These are phyloP conservation scores for Thraustotheca clavata DNA, from an alignment of 352 stramenopile genomes.

Conservation along the genomic window DNA sequence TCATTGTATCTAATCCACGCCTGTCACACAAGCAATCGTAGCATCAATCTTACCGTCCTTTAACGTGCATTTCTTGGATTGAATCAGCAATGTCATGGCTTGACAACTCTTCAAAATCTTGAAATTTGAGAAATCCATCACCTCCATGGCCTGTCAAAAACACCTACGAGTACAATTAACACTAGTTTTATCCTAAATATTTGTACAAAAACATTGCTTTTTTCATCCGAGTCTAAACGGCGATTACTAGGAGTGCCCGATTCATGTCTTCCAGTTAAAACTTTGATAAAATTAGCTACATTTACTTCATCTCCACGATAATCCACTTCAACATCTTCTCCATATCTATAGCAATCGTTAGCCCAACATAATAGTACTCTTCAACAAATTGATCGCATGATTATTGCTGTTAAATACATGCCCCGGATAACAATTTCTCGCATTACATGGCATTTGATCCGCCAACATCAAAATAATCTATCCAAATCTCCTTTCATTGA, in stretches of 20 bases:
- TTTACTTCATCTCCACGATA: slow-evolving; percentile 95
- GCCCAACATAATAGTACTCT: not conserved
- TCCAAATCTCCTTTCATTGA: not conserved
- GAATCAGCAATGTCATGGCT: slow-evolving; percentile 89
- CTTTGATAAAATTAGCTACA: slow-evolving; percentile 94
- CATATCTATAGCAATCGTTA: slow-evolving; percentile 35
- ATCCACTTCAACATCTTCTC: slow-evolving; percentile 90
- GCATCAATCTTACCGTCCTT: slow-evolving; percentile 53
- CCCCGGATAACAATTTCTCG: slow-evolving; percentile 84
- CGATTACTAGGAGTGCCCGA: slow-evolving; percentile 83
- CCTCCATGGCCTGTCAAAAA: slow-evolving; percentile 94
- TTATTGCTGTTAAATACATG: slow-evolving; percentile 86
- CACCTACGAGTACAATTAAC: slow-evolving; percentile 31
- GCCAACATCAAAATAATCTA: slow-evolving; percentile 95
- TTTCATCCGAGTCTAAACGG: slow-evolving; percentile 81
- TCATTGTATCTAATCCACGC: slow-evolving; percentile 78
- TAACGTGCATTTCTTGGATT: slow-evolving; percentile 92
- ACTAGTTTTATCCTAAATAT: no score
- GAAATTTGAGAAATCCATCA: slow-evolving; percentile 98
- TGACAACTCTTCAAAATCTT: slow-evolving; percentile 96
- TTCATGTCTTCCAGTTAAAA: slow-evolving; percentile 86
- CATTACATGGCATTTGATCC: slow-evolving; percentile 93
- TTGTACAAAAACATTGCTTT: slow-evolving; percentile 80
- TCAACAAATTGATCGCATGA: slow-evolving; percentile 82
- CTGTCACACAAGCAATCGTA: not conserved